Base-by-base conservation (phyloP, 352 stramenopile species). In the Paralagenidium karlingii region DNA sequence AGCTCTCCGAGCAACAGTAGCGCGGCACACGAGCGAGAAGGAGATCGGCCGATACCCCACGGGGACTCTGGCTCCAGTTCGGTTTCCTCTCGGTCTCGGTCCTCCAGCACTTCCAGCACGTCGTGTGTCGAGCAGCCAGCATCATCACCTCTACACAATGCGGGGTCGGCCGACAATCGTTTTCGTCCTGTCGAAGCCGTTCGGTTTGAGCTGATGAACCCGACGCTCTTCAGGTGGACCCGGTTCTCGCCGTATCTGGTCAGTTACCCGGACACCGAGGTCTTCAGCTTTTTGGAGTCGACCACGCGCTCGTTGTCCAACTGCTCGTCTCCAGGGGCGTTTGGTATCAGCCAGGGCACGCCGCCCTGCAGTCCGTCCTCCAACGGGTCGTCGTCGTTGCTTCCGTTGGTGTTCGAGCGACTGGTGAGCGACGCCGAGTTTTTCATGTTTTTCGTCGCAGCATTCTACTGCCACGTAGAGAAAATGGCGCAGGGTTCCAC, bases 341-440 rank as follows among this genome's bases (percentile, higher is more conserved):
- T n/a, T n/a, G n/a, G n/a, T n/a, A n/a, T n/a, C n/a, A n/a, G n/a
- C n/a, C n/a, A n/a, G n/a, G n/a, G n/a, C n/a, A n/a, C n/a, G n/a
- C n/a, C n/a, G n/a, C n/a, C n/a, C n/a, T n/a, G 19, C 30, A 3
- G 22, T 36, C 7, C 7, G 16, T 7, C 7, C 30, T 7, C 22
- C 22, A 20, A 16, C 19, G 30, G 30, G 3, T 36, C 30, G 22
- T 22, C 16, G 22, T 36, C n/a, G n/a, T n/a, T n/a, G n/a, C 22
- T 36, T 36, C 30, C 30, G 7, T 3, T 3, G 16, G 19, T 66
- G 68, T 36, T 82, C 3, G 50, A 58, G n/a, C 68, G 63, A 44
- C 45, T 88, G 5, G 70, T 55, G 7, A 55, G 74, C 19, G 71
- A 83, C 28, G 70, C 70, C 38, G 74, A 87, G 36, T 83, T 84